Evolutionary conservation across 2,329 filamentous ascomycete genomes (phyloP), one percentile per base, ranked within the genome.

Genomic region (Pezicula radicicola): DNA sequence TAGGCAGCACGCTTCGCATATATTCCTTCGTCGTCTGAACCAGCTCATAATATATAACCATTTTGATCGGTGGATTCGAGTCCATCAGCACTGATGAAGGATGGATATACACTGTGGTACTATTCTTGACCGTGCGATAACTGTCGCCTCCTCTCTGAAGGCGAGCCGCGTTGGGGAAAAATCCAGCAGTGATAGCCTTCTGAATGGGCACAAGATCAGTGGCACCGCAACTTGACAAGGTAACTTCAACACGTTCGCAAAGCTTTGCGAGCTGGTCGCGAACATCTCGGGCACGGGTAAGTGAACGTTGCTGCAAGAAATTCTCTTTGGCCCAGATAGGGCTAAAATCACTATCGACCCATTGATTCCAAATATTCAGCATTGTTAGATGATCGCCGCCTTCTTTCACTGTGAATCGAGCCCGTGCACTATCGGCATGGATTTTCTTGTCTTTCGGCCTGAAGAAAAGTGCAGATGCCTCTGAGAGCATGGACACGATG

Each of bases 361-460:
- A 99, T 68, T 96, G 89, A 63, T 94, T 93, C 85, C 87, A 99
- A 61, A 99, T 87, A 64, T 96, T 96, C 45, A 97, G 82, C 1
- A 96, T 80, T 0, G 90, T 91, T 5, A 94, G 68, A 63, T 96
- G 89, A 66, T 99, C 94, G 40, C 94, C 94, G 35, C 92, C 92
- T 55, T 95, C 91, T 62, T 91, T 90, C 66, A 93, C 77, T 0
- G 91, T 96, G 71, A 97, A 97, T 2, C 93, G 84, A 35, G 88
- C 87, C 13, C 91, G 85, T 0, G 94, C 94, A 55, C 88, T 90
- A 69, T 99, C 93, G 12, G 94, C 94, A 64, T 97, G 90, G 27
- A 97, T 87, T 69, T 96, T 96, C 76, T 97, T 97, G 72, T 99
- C 92, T 67, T 97, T 96, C 18, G 94, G 92, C 0, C 91, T 81